Conservation (phyloP, 2,329 filamentous ascomycete species). For the Neopestalotiopsis sp. region DNA sequence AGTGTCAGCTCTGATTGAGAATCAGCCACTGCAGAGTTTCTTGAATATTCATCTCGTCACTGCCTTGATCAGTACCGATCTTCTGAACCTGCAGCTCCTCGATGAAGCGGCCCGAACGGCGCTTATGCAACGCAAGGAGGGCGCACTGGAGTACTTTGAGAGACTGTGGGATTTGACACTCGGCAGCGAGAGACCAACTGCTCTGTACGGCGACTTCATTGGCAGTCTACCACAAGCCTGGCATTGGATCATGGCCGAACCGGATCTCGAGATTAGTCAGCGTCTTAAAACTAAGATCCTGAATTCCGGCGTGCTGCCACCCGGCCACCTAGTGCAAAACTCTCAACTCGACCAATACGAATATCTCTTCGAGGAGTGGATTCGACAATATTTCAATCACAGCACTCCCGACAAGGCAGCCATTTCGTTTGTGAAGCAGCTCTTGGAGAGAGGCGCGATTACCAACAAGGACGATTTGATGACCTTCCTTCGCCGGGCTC, state of each 20-base stretch:
- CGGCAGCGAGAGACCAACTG: slow-evolving; percentile 77
- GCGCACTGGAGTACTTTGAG: slow-evolving; percentile 80
- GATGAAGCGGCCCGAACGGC: slow-evolving; percentile 77
- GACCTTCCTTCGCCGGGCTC: slow-evolving; percentile 78
- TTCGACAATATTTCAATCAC: slow-evolving; percentile 79
- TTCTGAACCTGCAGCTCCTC: slow-evolving; percentile 68
- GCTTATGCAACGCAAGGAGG: slow-evolving; percentile 72
- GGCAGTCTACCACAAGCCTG: slow-evolving; percentile 82
- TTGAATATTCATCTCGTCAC: slow-evolving; percentile 63
- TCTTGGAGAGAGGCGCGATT: slow-evolving; percentile 77
- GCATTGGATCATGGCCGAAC: slow-evolving; percentile 79
- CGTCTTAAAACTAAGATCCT: slow-evolving; percentile 71
- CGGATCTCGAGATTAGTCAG: slow-evolving; percentile 67
- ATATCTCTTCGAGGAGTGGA: slow-evolving; percentile 97
- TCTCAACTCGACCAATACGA: slow-evolving; percentile 83
- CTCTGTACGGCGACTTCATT: slow-evolving; percentile 85
- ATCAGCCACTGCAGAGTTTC: slow-evolving; percentile 61
- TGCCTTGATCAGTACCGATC: slow-evolving; percentile 63
- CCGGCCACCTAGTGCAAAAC: slow-evolving; percentile 54
- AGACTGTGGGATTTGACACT: slow-evolving; percentile 80
- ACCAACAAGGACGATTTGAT: slow-evolving; percentile 77
- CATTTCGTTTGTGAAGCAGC: slow-evolving; percentile 80
- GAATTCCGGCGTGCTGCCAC: slow-evolving; percentile 45
- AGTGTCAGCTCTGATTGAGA: slow-evolving; percentile 61
- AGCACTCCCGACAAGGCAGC: slow-evolving; percentile 75